A percentile compares a stretch with the other conserved stretches of the same genome.
phyloP scores from a whole-genome alignment of 75 land plant species.

The Selaginella moellendorffii region DNA sequence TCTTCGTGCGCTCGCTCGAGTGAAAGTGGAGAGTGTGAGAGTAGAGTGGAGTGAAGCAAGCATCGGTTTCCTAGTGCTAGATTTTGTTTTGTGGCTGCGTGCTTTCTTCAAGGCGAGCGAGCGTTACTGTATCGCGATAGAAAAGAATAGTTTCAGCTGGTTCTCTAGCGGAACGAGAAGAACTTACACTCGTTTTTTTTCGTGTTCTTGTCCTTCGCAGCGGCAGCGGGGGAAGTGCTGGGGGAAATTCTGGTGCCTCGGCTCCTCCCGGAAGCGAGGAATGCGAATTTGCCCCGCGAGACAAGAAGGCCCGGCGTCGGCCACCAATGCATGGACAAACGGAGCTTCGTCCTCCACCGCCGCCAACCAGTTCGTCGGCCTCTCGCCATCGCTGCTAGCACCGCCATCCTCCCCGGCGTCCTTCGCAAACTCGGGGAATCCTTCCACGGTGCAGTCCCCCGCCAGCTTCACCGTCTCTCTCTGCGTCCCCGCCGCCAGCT shows the following conservation, averaged over 20 bases:
- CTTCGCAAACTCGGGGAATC: conserved; percentile 15
- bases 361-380: conserved; percentile 11
- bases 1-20: too few relatives aligned
- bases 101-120: neutral
- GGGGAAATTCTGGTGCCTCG: conserved; percentile 11
- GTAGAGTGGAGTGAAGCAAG: too few relatives aligned
- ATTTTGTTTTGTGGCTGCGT: neutral
- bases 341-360: conserved; percentile 11
- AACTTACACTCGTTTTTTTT: too few relatives aligned
- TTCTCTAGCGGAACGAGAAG: too few relatives aligned
- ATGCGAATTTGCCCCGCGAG: neutral
- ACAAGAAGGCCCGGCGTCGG: neutral
- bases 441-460: conserved; percentile 23
- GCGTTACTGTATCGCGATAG: neutral
- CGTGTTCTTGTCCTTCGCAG: too few relatives aligned
- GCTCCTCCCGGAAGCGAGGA: conserved; percentile 7
- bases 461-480: conserved; percentile 12
- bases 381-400: conserved; percentile 12
- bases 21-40: too few relatives aligned
- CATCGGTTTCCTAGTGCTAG: neutral
- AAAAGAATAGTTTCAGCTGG: too few relatives aligned
- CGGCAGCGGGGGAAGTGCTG: conserved; percentile 6
- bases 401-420: conserved; percentile 44
- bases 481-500: conserved; percentile 4
- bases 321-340: conserved; percentile 15